Evolutionary conservation across 495 filamentous ascomycete genomes (phyloP), one percentile per base, ranked within the genome.

Genomic region (Penicillium riverlandense): DNA sequence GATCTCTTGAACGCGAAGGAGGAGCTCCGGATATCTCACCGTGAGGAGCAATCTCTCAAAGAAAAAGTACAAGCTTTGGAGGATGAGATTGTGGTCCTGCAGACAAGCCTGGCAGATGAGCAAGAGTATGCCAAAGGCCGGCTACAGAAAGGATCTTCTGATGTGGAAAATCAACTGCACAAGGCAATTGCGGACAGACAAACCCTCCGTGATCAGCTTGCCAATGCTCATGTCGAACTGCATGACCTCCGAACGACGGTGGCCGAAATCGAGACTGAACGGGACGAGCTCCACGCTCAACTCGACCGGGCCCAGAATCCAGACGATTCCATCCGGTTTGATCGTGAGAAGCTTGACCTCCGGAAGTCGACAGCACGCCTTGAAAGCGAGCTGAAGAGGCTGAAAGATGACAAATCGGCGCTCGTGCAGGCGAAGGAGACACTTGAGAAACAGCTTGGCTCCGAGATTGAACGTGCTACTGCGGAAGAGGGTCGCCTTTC

Each of bases 11-110:
- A 68, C 7, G 70, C 78, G 16, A 77, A 75, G 36, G 83, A 91
- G 52, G 82, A 90, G 12, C 72, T 87, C 9, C 80, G 83, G 27
- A 63, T 82, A 38, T 77, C 76, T 38, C 74, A 80, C 51, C 77
- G 83, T 11, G 80, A 84, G 32, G 77, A 81, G 60, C 72, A 77
- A 41, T 61, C 69, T 1, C 67, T 88, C 28, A 69, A 71, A 35
- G 82, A 88, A 37, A 88, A 83, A 52, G 65, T 85, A 8, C 78
- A 86, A 49, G 78, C 73, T n/a, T 58, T 94, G 11, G 85, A 91
- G 55, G 86, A 90, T 48, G 87, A 94, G 56, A 71, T 91, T 9
- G 79, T 89, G 38, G 76, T 90, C 31, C 64, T 91, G 29, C 86
- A 89, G 54, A 73, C 74, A 13, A 83, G 76, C 40, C 61, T 89